Evolutionary conservation across 257 asterid species (phyloP), one percentile per base, ranked within the genome.

Genomic region (Salvia splendens): DNA sequence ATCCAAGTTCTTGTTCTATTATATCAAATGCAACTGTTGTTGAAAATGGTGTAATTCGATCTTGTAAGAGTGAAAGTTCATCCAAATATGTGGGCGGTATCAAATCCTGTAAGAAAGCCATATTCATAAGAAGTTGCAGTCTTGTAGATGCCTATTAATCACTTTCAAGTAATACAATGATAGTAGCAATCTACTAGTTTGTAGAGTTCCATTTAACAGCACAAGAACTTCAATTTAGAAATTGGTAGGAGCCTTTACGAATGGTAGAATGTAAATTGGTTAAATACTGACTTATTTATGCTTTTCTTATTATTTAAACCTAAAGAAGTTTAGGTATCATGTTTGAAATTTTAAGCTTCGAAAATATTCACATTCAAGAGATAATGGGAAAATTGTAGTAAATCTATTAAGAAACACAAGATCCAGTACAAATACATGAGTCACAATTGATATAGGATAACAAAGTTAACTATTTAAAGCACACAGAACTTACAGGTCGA

Each of bases 31-130:
- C 98, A 79, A 81, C 84, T 78, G 83, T 84, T 55, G 95, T 71
- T 36, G 98, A 88, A 84, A 93, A 93, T 20, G 96, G 97, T 49
- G 96, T 74, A 62, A 93, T 93, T 82, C 83, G 88, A 79, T 93
- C 98, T 90, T 93, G 98, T 77, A 93, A 74, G 65, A 86, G 74
- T 14, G 98, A 86, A 35, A 93, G 92, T 83, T 93, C 97, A 80
- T 90, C 96, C 86, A 93, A 78, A 72, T 93, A 93, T 14, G 96
- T 81, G 64, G 98, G 98, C 28, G 98, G 96, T 75, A 90, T 79
- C 84, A 93, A 81, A 78, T 90, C 98, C 98, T 93, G 73, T 24
- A 77, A 72, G 68, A 62, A 48, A 53, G 52, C 41, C 40, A 62
- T 30, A 49, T 41, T 58, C 57, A 35, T 24, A 46, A 38, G 55